Percentiles rank a stretch among this genome's conserved stretches.
Evolutionary conservation across 306 rosid species (phyloP).

Genomic region (Casuarina cunninghamiana): DNA sequence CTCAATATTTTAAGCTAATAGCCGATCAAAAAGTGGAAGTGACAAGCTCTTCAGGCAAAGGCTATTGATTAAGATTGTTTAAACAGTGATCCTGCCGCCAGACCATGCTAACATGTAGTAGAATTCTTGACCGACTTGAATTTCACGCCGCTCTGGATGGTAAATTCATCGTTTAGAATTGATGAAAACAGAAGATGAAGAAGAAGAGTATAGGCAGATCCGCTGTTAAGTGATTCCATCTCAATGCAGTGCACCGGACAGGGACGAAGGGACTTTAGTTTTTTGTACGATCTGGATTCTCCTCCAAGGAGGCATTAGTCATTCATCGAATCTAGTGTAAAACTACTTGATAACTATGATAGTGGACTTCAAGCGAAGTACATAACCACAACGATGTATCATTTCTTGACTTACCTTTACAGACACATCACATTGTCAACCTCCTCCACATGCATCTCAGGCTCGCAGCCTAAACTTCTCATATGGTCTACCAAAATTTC

Average conservation of each 20-base stretch:
- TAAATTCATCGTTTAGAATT: too few species aligned
- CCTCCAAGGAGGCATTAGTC: background rate
- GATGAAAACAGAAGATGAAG: too few species aligned
- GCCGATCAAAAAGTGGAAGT: too few species aligned
- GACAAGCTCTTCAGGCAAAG: too few species aligned
- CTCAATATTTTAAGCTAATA: too few species aligned
- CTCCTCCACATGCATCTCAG: constrained; percentile 34
- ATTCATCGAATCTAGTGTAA: background rate
- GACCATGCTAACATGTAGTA: too few species aligned
- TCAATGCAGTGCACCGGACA: background rate
- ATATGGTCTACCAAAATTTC: constrained; percentile 64
- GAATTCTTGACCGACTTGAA: too few species aligned
- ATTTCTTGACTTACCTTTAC: background rate
- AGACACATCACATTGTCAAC: background rate
- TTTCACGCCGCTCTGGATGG: too few species aligned
- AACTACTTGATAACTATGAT: background rate
- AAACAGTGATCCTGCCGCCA: too few species aligned
- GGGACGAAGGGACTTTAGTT: background rate
- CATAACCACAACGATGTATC: background rate
- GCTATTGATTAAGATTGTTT: too few species aligned
- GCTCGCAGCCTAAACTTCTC: constrained; percentile 38
- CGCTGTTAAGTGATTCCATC: background rate
- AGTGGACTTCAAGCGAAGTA: background rate
- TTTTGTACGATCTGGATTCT: background rate
- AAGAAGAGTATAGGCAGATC: too few species aligned